Conservation (phyloP, 345 rosid genomes). For the Gossypium stocksii region DNA sequence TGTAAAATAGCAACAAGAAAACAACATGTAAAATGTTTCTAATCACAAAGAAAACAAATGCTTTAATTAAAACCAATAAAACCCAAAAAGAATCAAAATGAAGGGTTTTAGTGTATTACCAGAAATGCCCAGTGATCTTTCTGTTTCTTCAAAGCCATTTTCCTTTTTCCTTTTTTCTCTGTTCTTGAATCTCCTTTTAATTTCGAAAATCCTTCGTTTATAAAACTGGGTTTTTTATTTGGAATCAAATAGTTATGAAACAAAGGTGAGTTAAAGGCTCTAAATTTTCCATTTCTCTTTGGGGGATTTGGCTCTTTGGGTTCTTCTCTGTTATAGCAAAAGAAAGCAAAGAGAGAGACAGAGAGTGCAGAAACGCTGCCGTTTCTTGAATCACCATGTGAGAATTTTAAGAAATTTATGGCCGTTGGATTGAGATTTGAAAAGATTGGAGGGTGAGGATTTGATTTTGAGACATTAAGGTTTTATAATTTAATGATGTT, state of each 20-base stretch:
- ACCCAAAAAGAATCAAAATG: background rate
- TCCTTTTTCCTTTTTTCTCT: background rate
- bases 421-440: background rate
- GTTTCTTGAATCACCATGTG: background rate
- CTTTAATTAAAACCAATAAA: background rate
- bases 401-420: background rate
- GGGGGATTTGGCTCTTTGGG: background rate
- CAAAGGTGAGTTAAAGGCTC: constrained; percentile 1
- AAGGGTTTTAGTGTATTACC: background rate
- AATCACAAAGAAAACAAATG: background rate
- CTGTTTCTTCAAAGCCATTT: constrained; percentile 15
- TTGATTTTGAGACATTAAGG: background rate
- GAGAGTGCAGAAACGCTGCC: background rate
- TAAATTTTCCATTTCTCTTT: background rate
- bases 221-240: background rate
- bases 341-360: background rate
- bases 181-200: constrained; percentile 7
- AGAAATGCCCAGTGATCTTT: constrained; percentile 21
- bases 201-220: background rate
- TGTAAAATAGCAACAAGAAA: background rate
- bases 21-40: background rate
- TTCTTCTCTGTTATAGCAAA: constrained; percentile 8
- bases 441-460: constrained; percentile 19
- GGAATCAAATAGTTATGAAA: background rate
- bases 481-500: background rate